Conservation (phyloP, 2,329 filamentous ascomycete genomes). For the Alternaria burnsii region DNA sequence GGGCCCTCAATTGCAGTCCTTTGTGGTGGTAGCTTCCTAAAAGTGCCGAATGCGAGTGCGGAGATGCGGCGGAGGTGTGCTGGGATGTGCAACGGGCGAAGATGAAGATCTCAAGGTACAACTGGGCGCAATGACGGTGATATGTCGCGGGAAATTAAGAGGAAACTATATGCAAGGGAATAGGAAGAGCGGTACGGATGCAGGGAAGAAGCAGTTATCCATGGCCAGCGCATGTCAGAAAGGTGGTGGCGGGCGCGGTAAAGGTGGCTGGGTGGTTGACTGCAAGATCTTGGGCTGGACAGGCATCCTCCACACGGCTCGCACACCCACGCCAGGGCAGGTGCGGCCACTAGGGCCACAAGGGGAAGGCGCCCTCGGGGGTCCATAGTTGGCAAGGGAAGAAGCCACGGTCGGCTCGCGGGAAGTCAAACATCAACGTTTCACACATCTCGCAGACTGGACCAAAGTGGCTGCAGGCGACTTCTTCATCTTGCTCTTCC, state of each 20-base stretch:
- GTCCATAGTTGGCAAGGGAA: background rate
- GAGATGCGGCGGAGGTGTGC: constrained; percentile 20
- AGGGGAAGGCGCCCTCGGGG: constrained; percentile 7
- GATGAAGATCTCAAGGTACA: constrained; percentile 2
- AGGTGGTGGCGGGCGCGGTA: constrained; percentile 21
- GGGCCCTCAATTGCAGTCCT: constrained; percentile 22
- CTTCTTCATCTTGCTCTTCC: constrained; percentile 2
- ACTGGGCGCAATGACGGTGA: constrained; percentile 14
- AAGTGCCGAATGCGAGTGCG: constrained; percentile 12
- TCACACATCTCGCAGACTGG: background rate
- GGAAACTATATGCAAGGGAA: constrained; percentile 34
- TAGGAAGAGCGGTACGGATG: constrained; percentile 16
- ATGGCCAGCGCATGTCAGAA: constrained; percentile 31
- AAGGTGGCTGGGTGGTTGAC: constrained; percentile 17
- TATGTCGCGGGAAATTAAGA: constrained; percentile 13
- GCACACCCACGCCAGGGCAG: constrained; percentile 1
- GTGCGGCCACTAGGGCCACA: constrained; percentile 7
- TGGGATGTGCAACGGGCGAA: constrained; percentile 15
- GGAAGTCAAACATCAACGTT: constrained; percentile 15
- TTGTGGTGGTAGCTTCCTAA: constrained; percentile 36
- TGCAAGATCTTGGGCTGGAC: constrained; percentile 2
- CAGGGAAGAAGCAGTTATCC: constrained; percentile 21
- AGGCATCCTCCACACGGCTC: constrained; percentile 11
- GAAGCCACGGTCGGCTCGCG: constrained; percentile 3
- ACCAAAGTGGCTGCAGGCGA: background rate